phyloP scores from a whole-genome alignment of 345 rosid genomes.

The Brassica napus region Da-Ae NC_063436.1:7714501-7715000 shows the following conservation, averaged over 20 bases:
- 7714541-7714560: too few relatives aligned
- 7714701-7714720: conserved; percentile 94
- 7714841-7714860: not conserved
- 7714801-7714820: conserved; percentile 64
- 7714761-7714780: conserved; percentile 77
- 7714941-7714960: conserved; percentile 94
- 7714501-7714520: conserved; percentile 55
- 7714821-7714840: conserved; percentile 3
- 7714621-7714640: conserved; percentile 76
- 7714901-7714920: conserved; percentile 1
- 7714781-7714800: conserved; percentile 94
- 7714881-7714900: conserved; percentile 18
- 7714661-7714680: conserved; percentile 91
- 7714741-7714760: conserved; percentile 91
- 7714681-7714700: conserved; percentile 91
- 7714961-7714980: conserved; percentile 87
- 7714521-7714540: too few relatives aligned
- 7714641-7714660: conserved; percentile 72
- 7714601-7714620: conserved; percentile 76
- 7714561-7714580: not conserved
- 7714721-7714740: conserved; percentile 98
- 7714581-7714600: conserved; percentile 55
- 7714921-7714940: conserved; percentile 64
- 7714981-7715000: conserved; percentile 99
- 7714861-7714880: not conserved